These are phyloP conservation scores for Megacollybia platyphylla DNA, from an alignment of 1,284 basidiomycete species.

Conservation along the genomic window DNA sequence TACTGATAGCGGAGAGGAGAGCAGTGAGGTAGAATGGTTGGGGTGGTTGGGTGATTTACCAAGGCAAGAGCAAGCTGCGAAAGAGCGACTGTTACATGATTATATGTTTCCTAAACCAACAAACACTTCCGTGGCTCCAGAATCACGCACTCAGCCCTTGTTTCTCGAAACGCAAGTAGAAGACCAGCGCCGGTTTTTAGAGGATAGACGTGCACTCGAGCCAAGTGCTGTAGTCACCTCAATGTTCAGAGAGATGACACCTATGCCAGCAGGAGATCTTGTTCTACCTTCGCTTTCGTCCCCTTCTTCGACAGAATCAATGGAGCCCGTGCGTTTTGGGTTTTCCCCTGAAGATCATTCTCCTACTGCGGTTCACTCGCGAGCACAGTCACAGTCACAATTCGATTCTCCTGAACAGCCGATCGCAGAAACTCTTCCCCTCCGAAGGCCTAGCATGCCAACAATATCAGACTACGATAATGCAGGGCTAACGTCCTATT, in stretches of 20 bases:
- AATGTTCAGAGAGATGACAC: slow-evolving; percentile 1
- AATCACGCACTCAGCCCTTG: slow-evolving; percentile 3
- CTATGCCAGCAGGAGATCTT: neutral
- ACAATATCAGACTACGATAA: slow-evolving; percentile 4
- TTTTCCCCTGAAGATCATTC: slow-evolving; percentile 18
- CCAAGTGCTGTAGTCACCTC: slow-evolving; percentile 14
- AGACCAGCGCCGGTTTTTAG: slow-evolving; percentile 10
- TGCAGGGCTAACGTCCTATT: neutral
- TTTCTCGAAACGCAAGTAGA: slow-evolving; percentile 9
- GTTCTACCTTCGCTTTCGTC: slow-evolving; percentile 10
- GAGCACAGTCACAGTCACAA: slow-evolving; percentile 8
- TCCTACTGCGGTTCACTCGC: slow-evolving; percentile 10
- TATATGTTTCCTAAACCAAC: neutral
- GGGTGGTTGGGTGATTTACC: slow-evolving; percentile 40
- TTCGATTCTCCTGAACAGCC: slow-evolving; percentile 9
- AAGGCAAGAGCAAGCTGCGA: slow-evolving; percentile 19
- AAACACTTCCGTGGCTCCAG: neutral
- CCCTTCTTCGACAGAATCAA: slow-evolving; percentile 17
- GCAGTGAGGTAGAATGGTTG: slow-evolving; percentile 47
- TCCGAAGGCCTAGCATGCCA: slow-evolving; percentile 18
- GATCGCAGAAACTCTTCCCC: slow-evolving; percentile 2
- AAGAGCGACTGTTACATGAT: slow-evolving; percentile 2
- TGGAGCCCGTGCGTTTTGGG: slow-evolving; percentile 10
- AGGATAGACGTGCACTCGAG: slow-evolving; percentile 13
- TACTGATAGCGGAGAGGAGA: slow-evolving; percentile 21